Conservation (phyloP, 176 grass and related monocot genomes). For the Carex scoparia region DNA sequence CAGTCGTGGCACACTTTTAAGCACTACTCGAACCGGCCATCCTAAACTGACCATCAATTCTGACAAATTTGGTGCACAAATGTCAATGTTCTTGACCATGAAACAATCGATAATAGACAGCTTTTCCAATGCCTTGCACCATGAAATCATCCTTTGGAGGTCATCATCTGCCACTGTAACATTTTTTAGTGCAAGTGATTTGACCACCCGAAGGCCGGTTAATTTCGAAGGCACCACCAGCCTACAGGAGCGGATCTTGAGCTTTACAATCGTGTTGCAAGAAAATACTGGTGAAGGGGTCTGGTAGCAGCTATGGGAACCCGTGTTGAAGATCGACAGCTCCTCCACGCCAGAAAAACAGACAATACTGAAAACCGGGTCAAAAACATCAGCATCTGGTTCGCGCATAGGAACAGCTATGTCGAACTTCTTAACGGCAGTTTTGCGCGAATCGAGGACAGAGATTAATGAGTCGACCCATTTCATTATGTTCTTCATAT, state of each 20-base stretch:
- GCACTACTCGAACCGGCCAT: background rate
- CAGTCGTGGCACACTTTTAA: background rate
- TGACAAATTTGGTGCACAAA: conserved; percentile 7
- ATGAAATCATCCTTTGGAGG: background rate
- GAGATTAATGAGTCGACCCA: background rate
- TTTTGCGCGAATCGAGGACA: background rate
- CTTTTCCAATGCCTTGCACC: conserved; percentile 5
- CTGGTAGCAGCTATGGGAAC: background rate
- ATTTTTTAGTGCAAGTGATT: background rate
- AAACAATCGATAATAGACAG: conserved; percentile 11
- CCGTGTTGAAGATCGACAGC: conserved; percentile 3
- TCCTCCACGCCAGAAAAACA: conserved; percentile 20
- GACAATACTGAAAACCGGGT: background rate
- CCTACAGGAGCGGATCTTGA: conserved; percentile 19
- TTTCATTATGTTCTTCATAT: background rate
- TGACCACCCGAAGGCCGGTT: background rate
- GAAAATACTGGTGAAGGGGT: background rate
- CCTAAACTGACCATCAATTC: background rate
- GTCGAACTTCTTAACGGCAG: background rate
- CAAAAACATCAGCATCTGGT: background rate
- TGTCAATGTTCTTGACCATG: conserved; percentile 21
- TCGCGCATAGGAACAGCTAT: background rate
- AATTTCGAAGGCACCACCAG: background rate
- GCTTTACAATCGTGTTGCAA: conserved; percentile 20
- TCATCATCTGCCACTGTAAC: background rate